Conservation (phyloP, 2,329 filamentous ascomycete genomes). For the Grosmannia penicillata region DNA sequence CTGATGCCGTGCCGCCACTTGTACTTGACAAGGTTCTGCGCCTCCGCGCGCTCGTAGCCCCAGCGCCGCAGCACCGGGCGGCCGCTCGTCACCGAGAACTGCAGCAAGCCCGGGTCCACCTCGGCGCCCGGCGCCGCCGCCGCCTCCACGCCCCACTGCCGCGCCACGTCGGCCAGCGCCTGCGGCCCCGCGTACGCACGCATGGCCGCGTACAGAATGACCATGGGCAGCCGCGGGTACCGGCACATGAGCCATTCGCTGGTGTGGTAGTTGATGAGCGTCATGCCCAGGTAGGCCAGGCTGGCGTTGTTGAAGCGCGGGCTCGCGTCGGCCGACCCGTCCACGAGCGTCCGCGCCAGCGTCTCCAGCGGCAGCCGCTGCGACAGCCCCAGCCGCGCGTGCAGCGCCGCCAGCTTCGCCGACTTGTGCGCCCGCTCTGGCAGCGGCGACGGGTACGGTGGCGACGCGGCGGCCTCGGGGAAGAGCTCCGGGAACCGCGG, state of each 20-base stretch:
- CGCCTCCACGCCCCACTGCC: constrained; percentile 82
- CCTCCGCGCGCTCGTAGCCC: constrained; percentile 38
- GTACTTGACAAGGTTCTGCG: constrained; percentile 26
- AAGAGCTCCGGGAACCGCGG: constrained; percentile 11
- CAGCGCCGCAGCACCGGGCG: constrained; percentile 31
- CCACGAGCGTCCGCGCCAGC: constrained; percentile 72
- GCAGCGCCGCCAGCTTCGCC: constrained; percentile 81
- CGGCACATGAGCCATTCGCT: constrained; percentile 77
- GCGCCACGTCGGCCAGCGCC: constrained; percentile 57
- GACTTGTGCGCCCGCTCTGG: constrained; percentile 53
- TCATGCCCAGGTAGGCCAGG: constrained; percentile 65
- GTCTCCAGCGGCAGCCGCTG: constrained; percentile 72
- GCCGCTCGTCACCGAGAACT: constrained; percentile 46
- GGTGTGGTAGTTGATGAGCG: constrained; percentile 78
- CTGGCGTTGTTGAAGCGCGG: constrained; percentile 78
- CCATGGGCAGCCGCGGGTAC: constrained; percentile 81
- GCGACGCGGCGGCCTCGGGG: constrained; percentile 15
- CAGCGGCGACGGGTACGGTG: constrained; percentile 52
- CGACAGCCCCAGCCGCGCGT: constrained; percentile 74
- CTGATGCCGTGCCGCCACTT: constrained; percentile 56
- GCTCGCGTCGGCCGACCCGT: constrained; percentile 69
- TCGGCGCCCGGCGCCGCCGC: constrained; percentile 80
- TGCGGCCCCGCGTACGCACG: constrained; percentile 68
- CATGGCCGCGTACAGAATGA: constrained; percentile 75
- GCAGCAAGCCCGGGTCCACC: constrained; percentile 81